These are phyloP conservation scores for Talaromyces thailandensis DNA, from an alignment of 495 filamentous ascomycete species.

Conservation along the genomic window DNA sequence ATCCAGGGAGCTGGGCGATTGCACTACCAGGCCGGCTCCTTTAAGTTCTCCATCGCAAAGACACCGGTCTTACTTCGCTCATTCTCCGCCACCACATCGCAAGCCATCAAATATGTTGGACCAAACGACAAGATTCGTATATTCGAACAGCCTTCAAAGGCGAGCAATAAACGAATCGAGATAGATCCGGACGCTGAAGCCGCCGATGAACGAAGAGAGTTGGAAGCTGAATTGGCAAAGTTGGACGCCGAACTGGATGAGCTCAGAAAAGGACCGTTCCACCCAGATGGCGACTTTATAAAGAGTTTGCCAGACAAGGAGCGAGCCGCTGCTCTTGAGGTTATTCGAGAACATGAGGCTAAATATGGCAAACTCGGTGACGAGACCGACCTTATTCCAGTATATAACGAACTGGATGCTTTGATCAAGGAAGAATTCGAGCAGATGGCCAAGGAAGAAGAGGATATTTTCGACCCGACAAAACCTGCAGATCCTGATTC, in stretches of 20 bases:
- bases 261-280: constrained; percentile 31
- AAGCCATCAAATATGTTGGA: constrained; percentile 27
- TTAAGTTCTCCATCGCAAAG: background rate
- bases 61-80: constrained; percentile 14
- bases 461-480: constrained; percentile 25
- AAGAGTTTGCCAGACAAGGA: constrained; percentile 30
- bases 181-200: constrained; percentile 47
- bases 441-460: constrained; percentile 28
- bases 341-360: constrained; percentile 26
- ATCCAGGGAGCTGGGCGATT: constrained; percentile 38
- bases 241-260: constrained; percentile 47
- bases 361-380: background rate
- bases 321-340: constrained; percentile 30
- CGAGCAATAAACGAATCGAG: constrained; percentile 25
- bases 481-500: constrained; percentile 8
- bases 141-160: constrained; percentile 29
- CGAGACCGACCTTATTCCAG: constrained; percentile 18
- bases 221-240: constrained; percentile 37
- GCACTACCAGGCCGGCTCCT: constrained; percentile 19
- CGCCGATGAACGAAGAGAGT: constrained; percentile 28
- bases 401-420: constrained; percentile 38
- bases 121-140: constrained; percentile 36
- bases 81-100: constrained; percentile 27
- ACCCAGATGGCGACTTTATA: constrained; percentile 35
- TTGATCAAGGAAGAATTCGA: constrained; percentile 35